Evolutionary conservation across 2,329 filamentous ascomycete species (phyloP), one percentile per base, ranked within the genome.

Genomic region (Penicillium sp.): DNA sequence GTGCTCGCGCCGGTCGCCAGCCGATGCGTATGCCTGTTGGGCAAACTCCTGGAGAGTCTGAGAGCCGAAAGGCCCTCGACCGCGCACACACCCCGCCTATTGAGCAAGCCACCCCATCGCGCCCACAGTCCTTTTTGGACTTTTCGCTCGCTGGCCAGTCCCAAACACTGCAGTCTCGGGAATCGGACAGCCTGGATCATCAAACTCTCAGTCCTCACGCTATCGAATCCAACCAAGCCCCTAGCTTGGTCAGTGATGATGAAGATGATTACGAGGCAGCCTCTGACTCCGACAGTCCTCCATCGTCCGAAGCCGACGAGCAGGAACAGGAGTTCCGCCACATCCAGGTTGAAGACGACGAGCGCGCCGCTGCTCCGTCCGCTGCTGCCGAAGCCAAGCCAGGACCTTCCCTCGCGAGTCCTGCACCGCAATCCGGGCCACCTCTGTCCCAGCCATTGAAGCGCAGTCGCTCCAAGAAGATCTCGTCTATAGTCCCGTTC

Each of bases 241-340:
- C 89, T 23, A 91, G 88, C 66, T 81, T 93, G 49, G 89, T 92
- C 69, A 91, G 89, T 74, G 89, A 93, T 73, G 89, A 91, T 69
- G 69, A 68, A 33, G 88, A 89, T 66, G 89, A 91, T 70, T 90
- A 89, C 67, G 89, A 89, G 64, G 87, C 70, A 15, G 75, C 88
- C 55, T 90, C 87, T 1, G 86, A 89, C 45, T 88, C 85, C 0
- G 79, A 81, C 43, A 87, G 85, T 5, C 73, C 77, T 1, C 74
- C 72, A 48, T 78, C 78, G 6, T 80, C 77, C 3, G 76, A 77
- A 38, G 74, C 74, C 17, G 77, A 83, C 38, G 86, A 86, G 27
- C 79, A 84, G n/a, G 84, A 84, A 25, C 71, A 77, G 19, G 71
- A 77, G 21, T 75, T 77, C 49, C 69, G 76, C 35, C 74, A 78